Percentiles rank a stretch among this genome's conserved stretches.
Conservation (phyloP, 805 yeast genomes). For the Spathaspora arborariae region DNA sequence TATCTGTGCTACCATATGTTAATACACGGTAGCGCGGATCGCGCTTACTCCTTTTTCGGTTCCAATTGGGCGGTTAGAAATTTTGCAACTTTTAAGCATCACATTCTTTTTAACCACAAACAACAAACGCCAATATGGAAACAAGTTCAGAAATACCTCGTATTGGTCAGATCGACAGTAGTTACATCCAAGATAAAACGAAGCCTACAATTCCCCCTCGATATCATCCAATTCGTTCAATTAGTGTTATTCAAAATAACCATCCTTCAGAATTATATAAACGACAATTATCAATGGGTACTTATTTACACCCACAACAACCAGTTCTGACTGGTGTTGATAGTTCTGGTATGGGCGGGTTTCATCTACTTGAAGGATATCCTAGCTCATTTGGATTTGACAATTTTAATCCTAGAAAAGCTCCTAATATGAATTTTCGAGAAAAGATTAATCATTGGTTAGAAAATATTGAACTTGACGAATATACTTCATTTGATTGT, state of each 20-base stretch:
- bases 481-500: constrained; percentile 32
- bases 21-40: no score
- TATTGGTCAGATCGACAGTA: background rate
- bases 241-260: background rate
- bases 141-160: background rate
- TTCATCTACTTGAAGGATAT: no score
- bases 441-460: constrained; percentile 72
- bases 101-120: background rate
- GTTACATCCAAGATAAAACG: no score
- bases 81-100: background rate
- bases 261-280: background rate
- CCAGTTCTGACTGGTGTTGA: background rate
- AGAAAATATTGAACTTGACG: constrained; percentile 28
- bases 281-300: background rate
- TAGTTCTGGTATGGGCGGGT: background rate
- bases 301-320: background rate
- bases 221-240: background rate
- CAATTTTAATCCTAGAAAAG: constrained; percentile 60
- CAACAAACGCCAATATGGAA: background rate
- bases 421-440: constrained; percentile 57
- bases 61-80: background rate
- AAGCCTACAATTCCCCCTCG: background rate
- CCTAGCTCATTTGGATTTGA: no score
- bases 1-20: no score
- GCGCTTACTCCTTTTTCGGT: no score